Percentiles rank a stretch among this genome's conserved stretches.
These are phyloP conservation scores for Dujonia santamariae DNA, from an alignment of 1,139 yeast genomes.

Conservation along the genomic window DNA sequence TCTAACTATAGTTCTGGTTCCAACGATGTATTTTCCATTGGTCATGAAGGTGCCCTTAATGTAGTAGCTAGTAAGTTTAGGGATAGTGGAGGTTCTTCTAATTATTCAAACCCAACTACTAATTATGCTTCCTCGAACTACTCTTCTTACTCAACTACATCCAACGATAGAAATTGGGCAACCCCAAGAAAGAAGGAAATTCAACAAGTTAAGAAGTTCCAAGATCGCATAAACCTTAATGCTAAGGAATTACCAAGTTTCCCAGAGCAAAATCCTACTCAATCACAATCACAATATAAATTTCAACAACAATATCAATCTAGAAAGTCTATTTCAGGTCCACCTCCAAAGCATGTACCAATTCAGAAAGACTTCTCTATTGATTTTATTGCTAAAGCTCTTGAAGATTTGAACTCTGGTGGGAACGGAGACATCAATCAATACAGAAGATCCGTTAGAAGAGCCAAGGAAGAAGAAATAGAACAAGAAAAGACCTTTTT, in stretches of 20 bases:
- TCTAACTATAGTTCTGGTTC: constrained; percentile 13
- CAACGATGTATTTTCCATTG: constrained; percentile 30
- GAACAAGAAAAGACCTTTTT: no score
- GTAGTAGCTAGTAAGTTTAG: constrained; percentile 12
- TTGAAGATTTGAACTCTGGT: constrained; percentile 66
- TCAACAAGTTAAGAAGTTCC: constrained; percentile 33
- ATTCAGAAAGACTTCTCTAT: constrained; percentile 45
- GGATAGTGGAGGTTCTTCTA: constrained; percentile 32
- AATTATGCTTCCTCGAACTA: constrained; percentile 39
- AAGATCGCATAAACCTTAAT: constrained; percentile 38
- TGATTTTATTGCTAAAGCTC: constrained; percentile 53
- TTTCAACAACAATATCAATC: no score
- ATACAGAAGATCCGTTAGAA: constrained; percentile 38
- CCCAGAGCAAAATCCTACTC: constrained; percentile 6
- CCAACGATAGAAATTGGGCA: constrained; percentile 46
- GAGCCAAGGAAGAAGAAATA: constrained; percentile 17
- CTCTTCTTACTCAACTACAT: constrained; percentile 20
- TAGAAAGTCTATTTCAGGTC: background rate
- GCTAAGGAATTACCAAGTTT: constrained; percentile 27
- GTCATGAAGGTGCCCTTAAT: constrained; percentile 6
- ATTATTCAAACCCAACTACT: constrained; percentile 50
- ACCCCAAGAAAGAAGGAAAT: constrained; percentile 44
- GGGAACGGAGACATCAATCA: constrained; percentile 55
- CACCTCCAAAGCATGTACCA: constrained; percentile 23
- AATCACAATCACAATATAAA: background rate